A percentile compares a stretch with the other conserved stretches of the same genome.
Evolutionary conservation across 768 basidiomycete genomes (phyloP).

Genomic region (Lactarius tabidus): DNA sequence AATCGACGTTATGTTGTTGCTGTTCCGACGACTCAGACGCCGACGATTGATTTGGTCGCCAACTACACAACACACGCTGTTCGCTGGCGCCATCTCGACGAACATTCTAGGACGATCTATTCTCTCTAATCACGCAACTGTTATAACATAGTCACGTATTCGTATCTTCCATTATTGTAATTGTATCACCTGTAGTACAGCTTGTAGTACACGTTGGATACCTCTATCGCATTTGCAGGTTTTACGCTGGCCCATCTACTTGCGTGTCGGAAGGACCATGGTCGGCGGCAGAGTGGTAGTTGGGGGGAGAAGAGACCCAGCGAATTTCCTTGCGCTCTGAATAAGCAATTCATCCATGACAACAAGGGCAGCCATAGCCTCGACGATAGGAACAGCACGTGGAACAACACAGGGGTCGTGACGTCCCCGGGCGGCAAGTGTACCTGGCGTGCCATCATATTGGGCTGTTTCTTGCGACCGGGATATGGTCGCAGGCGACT

Average conservation of each 20-base stretch:
- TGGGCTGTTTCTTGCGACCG: slow-evolving; percentile 86
- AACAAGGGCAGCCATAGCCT: slow-evolving; percentile 95
- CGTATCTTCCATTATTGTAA: slow-evolving; percentile 16
- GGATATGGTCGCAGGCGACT: slow-evolving; percentile 97
- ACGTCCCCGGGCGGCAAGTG: slow-evolving; percentile 85
- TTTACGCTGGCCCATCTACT: slow-evolving; percentile 4
- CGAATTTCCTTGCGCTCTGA: slow-evolving; percentile 77
- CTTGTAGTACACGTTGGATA: slow-evolving; percentile 8
- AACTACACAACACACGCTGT: not conserved
- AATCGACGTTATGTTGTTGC: slow-evolving; percentile 60
- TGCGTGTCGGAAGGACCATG: slow-evolving; percentile 50
- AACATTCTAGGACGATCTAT: not conserved
- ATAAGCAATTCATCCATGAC: slow-evolving; percentile 91
- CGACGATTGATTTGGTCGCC: slow-evolving; percentile 35
- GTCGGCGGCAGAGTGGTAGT: slow-evolving; percentile 87
- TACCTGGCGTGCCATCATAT: slow-evolving; percentile 88
- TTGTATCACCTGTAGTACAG: slow-evolving; percentile 11
- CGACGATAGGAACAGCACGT: slow-evolving; percentile 95
- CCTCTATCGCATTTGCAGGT: slow-evolving; percentile 13
- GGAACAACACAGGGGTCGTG: slow-evolving; percentile 99
- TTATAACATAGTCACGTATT: slow-evolving; percentile 16
- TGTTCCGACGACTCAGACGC: slow-evolving; percentile 51
- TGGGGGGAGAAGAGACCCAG: slow-evolving; percentile 75
- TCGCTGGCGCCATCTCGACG: not conserved
- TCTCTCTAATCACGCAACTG: not conserved